Conservation (phyloP, 192 early-diverging fungal species). For the Jimgerdemannia lactiflua region DNA sequence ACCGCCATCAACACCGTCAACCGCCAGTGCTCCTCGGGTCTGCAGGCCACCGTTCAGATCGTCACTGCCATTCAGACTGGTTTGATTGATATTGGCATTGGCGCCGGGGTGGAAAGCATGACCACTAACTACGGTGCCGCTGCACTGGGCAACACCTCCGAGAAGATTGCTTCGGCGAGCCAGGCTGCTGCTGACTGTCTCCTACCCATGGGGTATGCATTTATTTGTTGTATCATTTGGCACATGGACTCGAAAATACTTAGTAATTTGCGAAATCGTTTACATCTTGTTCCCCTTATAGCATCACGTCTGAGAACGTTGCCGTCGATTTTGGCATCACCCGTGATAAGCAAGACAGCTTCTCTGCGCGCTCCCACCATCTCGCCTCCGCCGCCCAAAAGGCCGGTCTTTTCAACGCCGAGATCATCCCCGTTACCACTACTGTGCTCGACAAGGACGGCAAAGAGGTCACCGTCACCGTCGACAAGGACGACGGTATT, state of each 20-base stretch:
- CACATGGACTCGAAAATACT: neutral
- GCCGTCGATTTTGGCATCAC: slow-evolving; percentile 81
- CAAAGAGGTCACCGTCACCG: slow-evolving; percentile 65
- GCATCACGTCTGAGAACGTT: slow-evolving; percentile 97
- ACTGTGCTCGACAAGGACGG: slow-evolving; percentile 78
- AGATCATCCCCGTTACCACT: slow-evolving; percentile 84
- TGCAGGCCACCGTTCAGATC: slow-evolving; percentile 85
- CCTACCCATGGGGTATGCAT: slow-evolving; percentile 72
- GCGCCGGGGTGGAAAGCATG: slow-evolving; percentile 95
- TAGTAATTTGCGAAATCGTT: neutral
- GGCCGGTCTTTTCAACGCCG: slow-evolving; percentile 86
- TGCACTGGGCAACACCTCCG: slow-evolving; percentile 72
- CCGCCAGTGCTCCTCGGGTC: slow-evolving; percentile 92
- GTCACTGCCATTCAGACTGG: slow-evolving; percentile 88
- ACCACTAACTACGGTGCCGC: slow-evolving; percentile 79
- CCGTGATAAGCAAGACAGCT: slow-evolving; percentile 88
- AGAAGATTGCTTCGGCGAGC: slow-evolving; percentile 66
- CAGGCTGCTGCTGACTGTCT: slow-evolving; percentile 80
- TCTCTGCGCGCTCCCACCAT: slow-evolving; percentile 83
- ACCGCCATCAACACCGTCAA: slow-evolving; percentile 84
- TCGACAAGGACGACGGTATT: slow-evolving; percentile 91
- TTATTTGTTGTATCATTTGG: neutral
- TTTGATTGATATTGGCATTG: slow-evolving; percentile 89
- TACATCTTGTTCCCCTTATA: slow-evolving; percentile 11
- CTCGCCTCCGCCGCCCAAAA: slow-evolving; percentile 86